Base-by-base conservation (phyloP, 495 filamentous ascomycete species). In the Annulohypoxylon maeteangense region DNA sequence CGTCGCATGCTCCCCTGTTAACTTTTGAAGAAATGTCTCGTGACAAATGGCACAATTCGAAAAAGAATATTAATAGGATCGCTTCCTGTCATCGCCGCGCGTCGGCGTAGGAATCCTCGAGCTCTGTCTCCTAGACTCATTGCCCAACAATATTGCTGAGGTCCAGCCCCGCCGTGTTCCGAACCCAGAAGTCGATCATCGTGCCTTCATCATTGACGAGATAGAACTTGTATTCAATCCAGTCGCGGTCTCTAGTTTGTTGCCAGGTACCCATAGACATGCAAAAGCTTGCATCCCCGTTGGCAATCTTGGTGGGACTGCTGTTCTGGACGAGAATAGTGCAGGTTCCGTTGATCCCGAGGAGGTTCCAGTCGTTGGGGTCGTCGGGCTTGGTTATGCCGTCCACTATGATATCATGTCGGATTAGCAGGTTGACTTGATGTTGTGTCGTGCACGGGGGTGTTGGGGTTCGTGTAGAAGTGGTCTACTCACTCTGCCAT, bases 281-380 rank as follows among this genome's bases (percentile, higher is more conserved):
- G 14, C n/a, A n/a, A n/a, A n/a, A n/a, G n/a, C 16, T 22, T 14
- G 68, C 60, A 10, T 74, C 72, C 38, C 47, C 11, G 14, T 68
- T 71, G 20, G 67, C 72, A 11, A 74, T 10, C 0, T n/a, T 18
- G 1, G 72, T 68, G 2, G 67, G n/a, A 16, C 1, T 31, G 12
- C 16, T 59, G 42, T 68, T 71, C 55, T 62, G 65, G 59, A 62
- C 59, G 25, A 67, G 7, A 0, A 74, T 23, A 2, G 55, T 59
- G 38, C 72, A 74, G 32, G n/a, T 40, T 8, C 20, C 27, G 7
- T 16, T 3, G 2, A 18, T 10, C 1, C 7, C 7, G 7, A 54
- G 50, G 4, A 34, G 14, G 29, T 20, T 34, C 50, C 27, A 54
- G 11, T 32, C 27, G n/a, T 54, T 34, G 0, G n/a, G 23, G 27